Evolutionary conservation across 140 eudicot species (phyloP), one percentile per base, ranked within the genome.

Genomic region (Anethum foeniculum): DNA sequence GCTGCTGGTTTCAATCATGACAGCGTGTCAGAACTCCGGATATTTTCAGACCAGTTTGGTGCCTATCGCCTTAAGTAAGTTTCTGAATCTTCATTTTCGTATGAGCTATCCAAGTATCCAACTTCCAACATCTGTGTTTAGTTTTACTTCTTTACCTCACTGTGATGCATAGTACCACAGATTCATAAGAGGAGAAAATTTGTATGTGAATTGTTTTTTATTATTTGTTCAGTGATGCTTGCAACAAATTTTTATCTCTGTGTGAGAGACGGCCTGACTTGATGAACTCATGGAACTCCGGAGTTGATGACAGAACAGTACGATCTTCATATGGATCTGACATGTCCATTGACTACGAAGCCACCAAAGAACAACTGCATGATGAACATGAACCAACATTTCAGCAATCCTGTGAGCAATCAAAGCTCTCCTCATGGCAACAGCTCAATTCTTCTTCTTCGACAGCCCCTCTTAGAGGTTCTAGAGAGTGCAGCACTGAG

Each of bases 281-380:
- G 82, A 85, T 89, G 82, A 64, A 71, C 84, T 76, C 74, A 73
- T 84, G 90, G 89, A 91, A 87, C 74, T 62, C 88, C 81, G 87
- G 81, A 71, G 34, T 79, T 12, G 83, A 81, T 54, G 97, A 93
- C 48, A 87, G 86, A 44, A 86, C 86, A 38, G 60, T 95, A 65
- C 93, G 99, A n/a, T 81, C 91, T 54, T 95, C 99, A 27, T 86
- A 86, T 80, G 88, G 92, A 80, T 95, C 99, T 12, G 98, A 95
- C 90, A 95, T 95, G 99, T 95, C 99, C 56, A 87, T 95, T 32
- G 97, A 93, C 49, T 91, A 92, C 39, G 98, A 93, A n/a, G 84
- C 81, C 80, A 74, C 89, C 80, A 76, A 74, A 80, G 77, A 82
- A 23, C 80, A 64, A 76, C 79, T 68, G 12, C n/a, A 7, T 23